Evolutionary conservation across 805 yeast species (phyloP).

Genomic region (Saturnispora bothae): DNA sequence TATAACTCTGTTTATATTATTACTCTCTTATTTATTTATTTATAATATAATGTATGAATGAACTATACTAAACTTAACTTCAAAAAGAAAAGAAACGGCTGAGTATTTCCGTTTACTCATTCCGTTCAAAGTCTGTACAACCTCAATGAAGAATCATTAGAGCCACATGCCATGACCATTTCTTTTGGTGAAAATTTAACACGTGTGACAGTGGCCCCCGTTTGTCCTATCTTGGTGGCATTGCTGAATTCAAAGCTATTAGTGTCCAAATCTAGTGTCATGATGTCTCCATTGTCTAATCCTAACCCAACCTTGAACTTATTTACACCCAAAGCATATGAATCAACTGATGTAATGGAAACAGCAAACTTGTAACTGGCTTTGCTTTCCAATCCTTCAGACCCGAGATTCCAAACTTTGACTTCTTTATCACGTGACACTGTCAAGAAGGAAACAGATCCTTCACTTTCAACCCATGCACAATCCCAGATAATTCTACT

Average conservation of each 20-base stretch:
- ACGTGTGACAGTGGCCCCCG: constrained; percentile 53
- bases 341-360: constrained; percentile 63
- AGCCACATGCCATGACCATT: constrained; percentile 44
- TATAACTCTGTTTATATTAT: not conserved
- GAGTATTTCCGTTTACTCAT: no score
- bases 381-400: constrained; percentile 24
- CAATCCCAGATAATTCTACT: constrained; percentile 92
- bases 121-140: constrained; percentile 10
- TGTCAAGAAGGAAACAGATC: constrained; percentile 50
- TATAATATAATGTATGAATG: not conserved
- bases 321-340: constrained; percentile 27
- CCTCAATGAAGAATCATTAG: constrained; percentile 56
- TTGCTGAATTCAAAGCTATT: constrained; percentile 20
- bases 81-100: no score
- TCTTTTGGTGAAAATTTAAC: constrained; percentile 42
- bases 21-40: constrained; percentile 4
- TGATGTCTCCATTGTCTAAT: constrained; percentile 54
- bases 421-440: constrained; percentile 76
- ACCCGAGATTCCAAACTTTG: constrained; percentile 47
- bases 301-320: constrained; percentile 48
- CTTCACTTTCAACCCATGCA: constrained; percentile 62
- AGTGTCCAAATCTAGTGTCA: constrained; percentile 30
- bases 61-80: no score
- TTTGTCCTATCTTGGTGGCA: constrained; percentile 34
- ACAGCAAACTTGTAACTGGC: constrained; percentile 34